These are phyloP conservation scores for Gleditsia sinensis DNA, from an alignment of 306 rosid genomes.

Conservation along the genomic window DNA sequence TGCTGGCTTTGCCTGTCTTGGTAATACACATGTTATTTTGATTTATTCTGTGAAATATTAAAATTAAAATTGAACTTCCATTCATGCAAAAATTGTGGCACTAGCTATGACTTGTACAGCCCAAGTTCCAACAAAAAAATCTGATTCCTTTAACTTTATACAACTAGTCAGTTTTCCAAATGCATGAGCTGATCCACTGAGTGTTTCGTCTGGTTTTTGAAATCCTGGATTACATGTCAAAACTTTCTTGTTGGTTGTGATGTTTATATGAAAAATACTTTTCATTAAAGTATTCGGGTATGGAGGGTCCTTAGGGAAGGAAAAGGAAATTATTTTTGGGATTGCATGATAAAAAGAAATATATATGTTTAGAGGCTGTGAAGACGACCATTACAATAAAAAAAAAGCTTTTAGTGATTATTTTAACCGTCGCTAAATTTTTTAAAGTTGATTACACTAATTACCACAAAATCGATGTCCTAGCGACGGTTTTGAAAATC, in stretches of 20 bases:
- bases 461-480: too few relatives aligned
- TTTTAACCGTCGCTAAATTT: too few relatives aligned
- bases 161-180: neutral
- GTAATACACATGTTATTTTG: conserved; percentile 43
- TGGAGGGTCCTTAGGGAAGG: neutral
- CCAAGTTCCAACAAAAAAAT: conserved; percentile 13
- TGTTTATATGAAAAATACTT: too few relatives aligned
- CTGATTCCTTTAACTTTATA: neutral
- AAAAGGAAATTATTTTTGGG: neutral
- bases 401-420: too few relatives aligned
- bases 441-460: too few relatives aligned
- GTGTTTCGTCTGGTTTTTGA: neutral
- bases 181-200: conserved; percentile 17
- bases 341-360: conserved; percentile 1
- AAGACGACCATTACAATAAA: too few relatives aligned
- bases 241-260: neutral
- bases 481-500: too few relatives aligned
- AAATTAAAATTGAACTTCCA: neutral
- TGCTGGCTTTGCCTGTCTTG: conserved; percentile 96
- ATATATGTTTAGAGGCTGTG: too few relatives aligned
- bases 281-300: neutral
- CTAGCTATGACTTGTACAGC: conserved; percentile 15
- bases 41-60: neutral
- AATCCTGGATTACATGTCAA: neutral
- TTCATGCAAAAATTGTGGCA: conserved; percentile 17